These are phyloP conservation scores for Trypanosoma cruzi DNA, from an alignment of 208 protist genomes.

Conservation along the genomic window DNA sequence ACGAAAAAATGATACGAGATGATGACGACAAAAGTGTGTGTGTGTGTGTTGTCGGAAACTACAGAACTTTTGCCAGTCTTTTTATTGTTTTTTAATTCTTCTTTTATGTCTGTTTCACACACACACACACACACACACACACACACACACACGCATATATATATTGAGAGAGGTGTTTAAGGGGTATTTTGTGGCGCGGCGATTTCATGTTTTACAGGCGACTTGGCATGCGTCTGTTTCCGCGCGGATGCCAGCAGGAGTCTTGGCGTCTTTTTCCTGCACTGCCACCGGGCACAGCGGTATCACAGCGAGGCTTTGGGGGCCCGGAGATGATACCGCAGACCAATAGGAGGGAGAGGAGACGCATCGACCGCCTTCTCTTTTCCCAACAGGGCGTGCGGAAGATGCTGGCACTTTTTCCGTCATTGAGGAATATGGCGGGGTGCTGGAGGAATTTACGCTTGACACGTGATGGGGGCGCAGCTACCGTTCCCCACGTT, in stretches of 20 bases:
- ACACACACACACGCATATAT: too few species aligned
- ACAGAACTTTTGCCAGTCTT: too few species aligned
- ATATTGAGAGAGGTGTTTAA: background rate
- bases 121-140: too few species aligned
- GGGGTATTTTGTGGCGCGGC: background rate
- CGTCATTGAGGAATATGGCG: background rate
- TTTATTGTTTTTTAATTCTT: too few species aligned
- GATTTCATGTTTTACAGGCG: background rate
- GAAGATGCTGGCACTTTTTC: background rate
- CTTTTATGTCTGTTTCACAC: too few species aligned
- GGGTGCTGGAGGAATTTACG: background rate
- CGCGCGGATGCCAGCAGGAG: background rate
- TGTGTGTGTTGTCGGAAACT: too few species aligned
- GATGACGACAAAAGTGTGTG: too few species aligned
- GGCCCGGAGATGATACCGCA: background rate
- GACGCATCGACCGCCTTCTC: background rate
- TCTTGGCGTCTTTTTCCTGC: background rate
- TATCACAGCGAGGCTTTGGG: too few species aligned
- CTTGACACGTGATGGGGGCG: background rate
- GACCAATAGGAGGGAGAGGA: background rate
- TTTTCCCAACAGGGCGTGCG: background rate
- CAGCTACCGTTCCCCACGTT: background rate
- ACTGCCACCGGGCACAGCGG: background rate
- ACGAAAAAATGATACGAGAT: too few species aligned
- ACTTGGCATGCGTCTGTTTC: background rate